Evolutionary conservation across 139 green algal species (phyloP), one percentile per base, ranked within the genome.

Genomic region (Pleodorina starrii): DNA sequence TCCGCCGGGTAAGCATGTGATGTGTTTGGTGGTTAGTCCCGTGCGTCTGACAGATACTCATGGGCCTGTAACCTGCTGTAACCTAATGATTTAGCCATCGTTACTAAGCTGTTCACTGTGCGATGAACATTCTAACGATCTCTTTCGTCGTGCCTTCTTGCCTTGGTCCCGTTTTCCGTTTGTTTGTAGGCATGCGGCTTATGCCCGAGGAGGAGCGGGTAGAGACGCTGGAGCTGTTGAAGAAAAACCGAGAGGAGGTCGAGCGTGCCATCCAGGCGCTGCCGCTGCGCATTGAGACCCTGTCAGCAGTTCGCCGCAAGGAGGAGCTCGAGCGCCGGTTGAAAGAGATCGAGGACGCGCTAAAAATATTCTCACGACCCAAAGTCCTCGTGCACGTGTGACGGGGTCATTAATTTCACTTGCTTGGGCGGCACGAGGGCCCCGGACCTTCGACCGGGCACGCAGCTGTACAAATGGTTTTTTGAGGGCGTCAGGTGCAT

Each of bases 241-340:
- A 91, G 38, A 72, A 73, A 29, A 97, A 96, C 84, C 85, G 82
- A 54, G 81, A 87, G 29, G 81, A 87, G 60, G 60, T 87, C 27
- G 84, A 77, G 66, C 89, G 81, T 1, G 81, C 81, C 43, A 86
- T 86, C 80, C 80, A 86, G 46, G 54, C 36, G 6, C 75, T 96
- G 80, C 94, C 94, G 11, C 84, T 96, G n/a, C 63, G 91, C n/a
- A 95, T 95, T 38, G 93, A 96, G 90, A 96, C 94, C 29, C 90
- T 89, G 19, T 87, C 87, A 29, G 79, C 92, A 66, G 90, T 92
- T 14, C 86, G 91, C 2, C 88, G 92, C 54, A 93, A 94, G 82
- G 86, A 94, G 14, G 90, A 95, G 25, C 86, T 96, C 32, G 93
- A 96, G 89, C 79, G 78, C 25, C 85, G 94, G 19, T 73, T 96